Conservation (phyloP, 1,139 yeast species). For the Debaryomycetaceae sp. region DNA sequence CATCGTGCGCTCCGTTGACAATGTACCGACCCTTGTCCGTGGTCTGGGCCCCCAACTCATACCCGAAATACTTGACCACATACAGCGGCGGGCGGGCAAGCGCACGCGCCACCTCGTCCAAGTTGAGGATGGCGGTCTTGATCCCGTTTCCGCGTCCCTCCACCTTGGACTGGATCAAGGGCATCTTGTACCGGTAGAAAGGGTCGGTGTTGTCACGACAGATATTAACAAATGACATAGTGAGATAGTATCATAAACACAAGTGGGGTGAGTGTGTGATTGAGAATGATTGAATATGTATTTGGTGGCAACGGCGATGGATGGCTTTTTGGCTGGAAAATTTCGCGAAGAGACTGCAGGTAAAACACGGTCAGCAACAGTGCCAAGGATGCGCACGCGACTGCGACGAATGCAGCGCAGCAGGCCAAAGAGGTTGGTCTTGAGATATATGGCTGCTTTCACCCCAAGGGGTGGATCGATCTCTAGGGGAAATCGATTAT, state of each 20-base stretch:
- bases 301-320: no score
- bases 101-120: conserved; percentile 91
- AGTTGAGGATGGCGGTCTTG: conserved; percentile 88
- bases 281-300: no score
- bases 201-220: conserved; percentile 98
- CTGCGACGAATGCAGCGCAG: no score
- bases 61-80: conserved; percentile 90
- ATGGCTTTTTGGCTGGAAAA: no score
- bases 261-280: not conserved
- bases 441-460: no score
- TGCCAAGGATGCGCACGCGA: no score
- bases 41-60: conserved; percentile 96
- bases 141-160: conserved; percentile 99
- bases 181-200: conserved; percentile 99
- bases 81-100: conserved; percentile 89
- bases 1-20: conserved; percentile 94
- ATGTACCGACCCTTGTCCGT: conserved; percentile 78
- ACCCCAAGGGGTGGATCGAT: no score
- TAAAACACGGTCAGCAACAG: no score
- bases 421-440: no score
- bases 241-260: conserved; percentile 12
- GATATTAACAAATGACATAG: conserved; percentile 86
- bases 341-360: no score
- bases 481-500: no score
- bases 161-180: conserved; percentile 92